Evolutionary conservation across 352 stramenopile genomes (phyloP), one percentile per base, ranked within the genome.

Genomic region (Phytopythium cucurbitacearum): DNA sequence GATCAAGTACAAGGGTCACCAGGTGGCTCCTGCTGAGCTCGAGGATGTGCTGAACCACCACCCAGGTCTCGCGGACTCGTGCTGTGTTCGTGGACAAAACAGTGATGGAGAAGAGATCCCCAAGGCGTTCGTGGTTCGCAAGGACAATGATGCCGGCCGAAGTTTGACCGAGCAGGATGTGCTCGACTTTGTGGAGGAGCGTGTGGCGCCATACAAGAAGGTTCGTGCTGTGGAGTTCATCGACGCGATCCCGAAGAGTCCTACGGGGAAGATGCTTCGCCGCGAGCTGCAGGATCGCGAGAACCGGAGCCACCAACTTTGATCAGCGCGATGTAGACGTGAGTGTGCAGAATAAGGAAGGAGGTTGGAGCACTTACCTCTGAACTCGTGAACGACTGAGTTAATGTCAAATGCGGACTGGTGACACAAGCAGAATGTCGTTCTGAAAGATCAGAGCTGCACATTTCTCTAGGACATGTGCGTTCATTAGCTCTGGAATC

Each of bases 1-100:
- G 12, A 98, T 98, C 70, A 98, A 98, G 72, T 91, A 96, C 55
- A 95, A 96, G 57, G 91, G 89, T 11, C 91, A 92, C 55, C 91
- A 94, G 65, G 73, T 98, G 9, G 85, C 91, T 7, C 91, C 89
- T 15, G 90, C 87, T 0, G 94, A 97, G 62, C 69, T 97, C 37
- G 91, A 98, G 65, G 90, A 91, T 35, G 65, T 97, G 4, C 48
- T 98, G 4, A 80, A 97, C 21, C 75, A 77, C n/a, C 78, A 97
- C 60, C 71, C 73, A 4, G 60, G 67, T 7, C 46, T 98, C 11
- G 62, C 75, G 1, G 93, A 98, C 69, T 85, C 69, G 28, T 87
- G 79, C 48, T 80, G 90, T 39, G 62, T 85, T 32, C 74, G 74
- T 10, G 68, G 71, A 7, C 53, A 70, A 42, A 84, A 97, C 62